Base-by-base conservation (phyloP, 169 alveolate genomes). In the Plasmodium cynomolgi region DNA sequence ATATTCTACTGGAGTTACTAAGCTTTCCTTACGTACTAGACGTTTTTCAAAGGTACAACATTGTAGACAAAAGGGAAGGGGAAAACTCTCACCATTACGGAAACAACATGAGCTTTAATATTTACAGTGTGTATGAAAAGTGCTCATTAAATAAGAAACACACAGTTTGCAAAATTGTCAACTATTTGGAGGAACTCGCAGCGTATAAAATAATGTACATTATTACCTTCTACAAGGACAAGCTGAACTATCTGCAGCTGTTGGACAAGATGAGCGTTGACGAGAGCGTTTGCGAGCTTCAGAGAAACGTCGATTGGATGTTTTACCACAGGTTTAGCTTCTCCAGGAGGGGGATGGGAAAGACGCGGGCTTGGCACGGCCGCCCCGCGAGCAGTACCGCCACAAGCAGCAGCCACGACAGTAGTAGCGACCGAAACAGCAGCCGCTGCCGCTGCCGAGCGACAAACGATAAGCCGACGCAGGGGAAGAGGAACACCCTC, bases 131-230 rank as follows among this genome's bases (percentile, higher is more conserved):
- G 11, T 84, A 84, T 74, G 62, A 84, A 73, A 71, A 84, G 41
- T 73, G 93, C 73, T 39, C 93, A 3, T 15, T 33, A 26, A 47
- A 73, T 74, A 68, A 84, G 77, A 84, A 84, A 73, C 68, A 20
- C 2, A 20, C 77, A 9, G 34, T 84, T 29, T 17, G 34, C 17
- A 84, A 84, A 73, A 71, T 84, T 20, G 84, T 84, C n/a, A 44
- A 68, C 6, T 84, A 84, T 23, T 84, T 84, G 54, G 93, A 84
- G 39, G 84, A 84, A 73, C 56, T 84, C 34, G 84, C 84, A 34
- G 26, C 84, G 34, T 73, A 74, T 84, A 84, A 84, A 72, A 39
- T 84, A 9, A 29, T 68, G 33, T 72, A 47, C 50, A 71, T 84
- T 9, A 71, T 84, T 9, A 84, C 37, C 15, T 44, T 72, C 75